Conservation (phyloP, 108 stramenopile species). For the Skeletonema menzelii region DNA sequence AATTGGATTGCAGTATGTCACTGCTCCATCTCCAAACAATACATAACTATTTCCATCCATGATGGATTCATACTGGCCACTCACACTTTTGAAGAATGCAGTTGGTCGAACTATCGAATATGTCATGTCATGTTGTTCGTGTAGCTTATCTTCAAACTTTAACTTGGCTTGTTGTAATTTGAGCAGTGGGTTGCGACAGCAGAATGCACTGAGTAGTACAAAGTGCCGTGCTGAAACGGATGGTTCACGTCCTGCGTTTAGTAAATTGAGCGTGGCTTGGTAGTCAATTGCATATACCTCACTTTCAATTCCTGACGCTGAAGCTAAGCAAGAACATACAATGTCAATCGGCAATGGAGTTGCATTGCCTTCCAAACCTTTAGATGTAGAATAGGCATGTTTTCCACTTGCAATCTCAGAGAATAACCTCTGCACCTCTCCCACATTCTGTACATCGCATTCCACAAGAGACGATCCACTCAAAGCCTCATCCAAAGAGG, state of each 20-base stretch:
- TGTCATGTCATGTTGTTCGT: conserved; percentile 46
- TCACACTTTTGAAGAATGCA: conserved; percentile 87
- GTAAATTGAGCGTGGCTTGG: conserved; percentile 72
- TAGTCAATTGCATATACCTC: conserved; percentile 79
- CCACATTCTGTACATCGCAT: conserved; percentile 34
- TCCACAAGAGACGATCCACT: conserved; percentile 19
- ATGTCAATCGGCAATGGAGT: conserved; percentile 28
- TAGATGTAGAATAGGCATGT: neutral
- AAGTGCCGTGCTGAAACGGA: conserved; percentile 61
- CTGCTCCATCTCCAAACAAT: conserved; percentile 75
- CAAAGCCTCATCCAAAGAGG: conserved; percentile 20
- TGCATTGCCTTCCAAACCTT: neutral
- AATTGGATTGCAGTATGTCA: conserved; percentile 85
- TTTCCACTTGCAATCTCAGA: conserved; percentile 24
- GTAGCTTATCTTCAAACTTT: conserved; percentile 56
- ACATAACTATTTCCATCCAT: conserved; percentile 74
- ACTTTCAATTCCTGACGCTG: conserved; percentile 68
- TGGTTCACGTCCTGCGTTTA: conserved; percentile 53
- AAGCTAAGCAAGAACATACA: conserved; percentile 75
- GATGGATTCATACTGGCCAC: conserved; percentile 83
- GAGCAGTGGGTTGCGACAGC: conserved; percentile 77
- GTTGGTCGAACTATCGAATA: conserved; percentile 80
- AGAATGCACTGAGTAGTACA: conserved; percentile 78
- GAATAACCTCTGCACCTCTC: conserved; percentile 18
- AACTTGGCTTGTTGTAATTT: conserved; percentile 87